These are phyloP conservation scores for Paecilomyces formosus DNA, from an alignment of 2,329 filamentous ascomycete genomes.

Conservation along the genomic window DNA sequence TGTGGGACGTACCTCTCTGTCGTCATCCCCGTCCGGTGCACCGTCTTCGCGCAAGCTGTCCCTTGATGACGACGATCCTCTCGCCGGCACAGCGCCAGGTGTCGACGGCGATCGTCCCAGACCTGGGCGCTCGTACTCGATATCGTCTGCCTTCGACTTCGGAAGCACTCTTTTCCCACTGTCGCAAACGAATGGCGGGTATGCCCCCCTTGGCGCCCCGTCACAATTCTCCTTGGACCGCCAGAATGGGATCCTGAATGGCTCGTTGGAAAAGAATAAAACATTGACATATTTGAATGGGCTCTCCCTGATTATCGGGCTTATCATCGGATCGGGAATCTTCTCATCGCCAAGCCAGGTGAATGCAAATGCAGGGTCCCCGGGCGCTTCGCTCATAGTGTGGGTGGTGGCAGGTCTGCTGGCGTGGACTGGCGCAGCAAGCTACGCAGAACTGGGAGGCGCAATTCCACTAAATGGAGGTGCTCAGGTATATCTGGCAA, in stretches of 20 bases:
- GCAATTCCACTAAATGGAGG: slow-evolving; percentile 95
- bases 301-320: slow-evolving; percentile 77
- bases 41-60: slow-evolving; percentile 90
- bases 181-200: slow-evolving; percentile 72
- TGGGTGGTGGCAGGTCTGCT: slow-evolving; percentile 88
- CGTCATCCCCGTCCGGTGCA: slow-evolving; percentile 72
- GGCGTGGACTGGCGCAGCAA: slow-evolving; percentile 92
- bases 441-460: slow-evolving; percentile 90
- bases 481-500: slow-evolving; percentile 85
- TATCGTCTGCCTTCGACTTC: slow-evolving; percentile 92
- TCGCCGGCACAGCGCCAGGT: slow-evolving; percentile 50
- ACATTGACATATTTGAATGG: slow-evolving; percentile 93
- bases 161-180: slow-evolving; percentile 87
- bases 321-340: slow-evolving; percentile 95
- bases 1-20: slow-evolving; percentile 57
- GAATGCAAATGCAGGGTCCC: slow-evolving; percentile 82
- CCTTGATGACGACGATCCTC: slow-evolving; percentile 76
- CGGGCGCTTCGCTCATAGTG: slow-evolving; percentile 81
- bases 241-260: slow-evolving; percentile 56
- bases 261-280: slow-evolving; percentile 90
- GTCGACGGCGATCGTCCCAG: slow-evolving; percentile 40
- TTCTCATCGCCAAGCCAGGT: slow-evolving; percentile 93
- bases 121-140: slow-evolving; percentile 68
- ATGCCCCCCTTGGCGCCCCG: slow-evolving; percentile 78
- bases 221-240: slow-evolving; percentile 49